A percentile compares a stretch with the other conserved stretches of the same genome.
phyloP scores from a whole-genome alignment of 306 rosid species.

The Begonia peltatifolia region DNA sequence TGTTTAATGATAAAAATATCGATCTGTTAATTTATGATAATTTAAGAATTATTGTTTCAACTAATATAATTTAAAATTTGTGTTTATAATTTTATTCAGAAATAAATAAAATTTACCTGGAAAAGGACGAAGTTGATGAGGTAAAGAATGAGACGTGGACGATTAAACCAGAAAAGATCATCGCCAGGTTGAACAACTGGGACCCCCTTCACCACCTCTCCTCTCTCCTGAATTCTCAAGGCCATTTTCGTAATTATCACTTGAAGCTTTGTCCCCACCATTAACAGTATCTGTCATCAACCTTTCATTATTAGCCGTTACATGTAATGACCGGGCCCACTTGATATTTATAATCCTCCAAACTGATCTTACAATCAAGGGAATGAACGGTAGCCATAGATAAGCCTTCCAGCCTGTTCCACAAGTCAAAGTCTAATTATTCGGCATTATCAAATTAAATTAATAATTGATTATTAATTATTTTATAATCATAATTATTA shows the following conservation, averaged over 20 bases:
- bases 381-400: constrained; percentile 72
- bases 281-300: constrained; percentile 35
- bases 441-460: background rate
- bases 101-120: constrained; percentile 30
- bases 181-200: constrained; percentile 79
- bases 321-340: background rate
- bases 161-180: constrained; percentile 69
- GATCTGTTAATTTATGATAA: too few species aligned
- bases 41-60: too few species aligned
- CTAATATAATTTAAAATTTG: too few species aligned
- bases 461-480: too few species aligned
- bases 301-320: background rate
- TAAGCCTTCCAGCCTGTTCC: constrained; percentile 61
- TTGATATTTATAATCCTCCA: too few species aligned
- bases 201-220: constrained; percentile 66
- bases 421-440: constrained; percentile 1
- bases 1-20: too few species aligned
- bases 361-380: constrained; percentile 54
- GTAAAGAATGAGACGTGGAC: constrained; percentile 56
- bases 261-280: constrained; percentile 83
- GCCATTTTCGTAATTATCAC: constrained; percentile 89
- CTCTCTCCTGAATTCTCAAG: constrained; percentile 48
- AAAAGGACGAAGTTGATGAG: constrained; percentile 82
- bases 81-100: background rate
- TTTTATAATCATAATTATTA: too few species aligned